Conservation (phyloP, 176 grass and related monocot genomes). For the Alloteropsis semialata region DNA sequence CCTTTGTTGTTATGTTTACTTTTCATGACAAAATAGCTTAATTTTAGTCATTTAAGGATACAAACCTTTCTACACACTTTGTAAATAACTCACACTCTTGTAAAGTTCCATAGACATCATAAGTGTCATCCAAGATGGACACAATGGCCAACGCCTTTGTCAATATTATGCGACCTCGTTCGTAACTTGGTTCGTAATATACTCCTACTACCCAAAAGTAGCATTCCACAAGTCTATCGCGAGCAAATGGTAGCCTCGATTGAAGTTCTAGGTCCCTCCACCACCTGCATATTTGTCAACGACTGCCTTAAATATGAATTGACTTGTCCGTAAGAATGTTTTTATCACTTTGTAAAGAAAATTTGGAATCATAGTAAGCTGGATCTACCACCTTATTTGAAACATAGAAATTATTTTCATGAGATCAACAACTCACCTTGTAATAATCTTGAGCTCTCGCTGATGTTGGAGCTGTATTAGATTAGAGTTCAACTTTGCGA, state of each 20-base stretch:
- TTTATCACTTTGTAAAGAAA: too few species aligned
- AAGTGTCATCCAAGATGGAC: neutral
- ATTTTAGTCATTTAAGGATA: neutral
- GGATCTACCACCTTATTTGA: too few species aligned
- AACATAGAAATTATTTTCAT: neutral
- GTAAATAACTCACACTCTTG: neutral
- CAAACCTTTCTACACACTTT: neutral
- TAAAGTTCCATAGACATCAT: neutral
- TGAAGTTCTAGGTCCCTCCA: neutral
- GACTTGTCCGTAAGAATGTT: too few species aligned
- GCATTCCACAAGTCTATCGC: neutral
- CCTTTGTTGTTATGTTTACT: too few species aligned
- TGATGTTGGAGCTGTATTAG: neutral
- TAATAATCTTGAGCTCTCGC: neutral
- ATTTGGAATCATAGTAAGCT: too few species aligned
- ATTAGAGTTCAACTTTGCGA: conserved; percentile 3
- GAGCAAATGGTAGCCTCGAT: neutral
- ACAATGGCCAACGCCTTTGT: neutral
- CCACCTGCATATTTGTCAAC: neutral
- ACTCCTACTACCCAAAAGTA: neutral
- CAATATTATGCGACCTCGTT: neutral
- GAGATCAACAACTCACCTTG: neutral
- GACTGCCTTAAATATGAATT: neutral
- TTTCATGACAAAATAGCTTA: too few species aligned
- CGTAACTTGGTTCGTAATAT: conserved; percentile 3